Conservation (phyloP, 1,284 basidiomycete species). For the Phaffia rhodozyma region DNA sequence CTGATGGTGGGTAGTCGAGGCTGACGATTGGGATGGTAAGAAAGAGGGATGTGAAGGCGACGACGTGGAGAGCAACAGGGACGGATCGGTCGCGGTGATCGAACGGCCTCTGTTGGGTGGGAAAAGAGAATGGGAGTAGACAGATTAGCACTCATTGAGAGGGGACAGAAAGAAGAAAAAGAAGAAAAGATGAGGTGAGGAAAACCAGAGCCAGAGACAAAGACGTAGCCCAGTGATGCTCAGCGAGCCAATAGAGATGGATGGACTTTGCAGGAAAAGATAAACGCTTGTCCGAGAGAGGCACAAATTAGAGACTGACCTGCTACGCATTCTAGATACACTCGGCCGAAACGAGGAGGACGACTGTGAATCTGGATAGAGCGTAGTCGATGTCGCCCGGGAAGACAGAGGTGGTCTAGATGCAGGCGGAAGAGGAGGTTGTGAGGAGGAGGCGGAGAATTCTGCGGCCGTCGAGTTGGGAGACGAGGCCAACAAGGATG, state of each 20-base stretch:
- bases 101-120: constrained; percentile 4
- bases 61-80: not conserved
- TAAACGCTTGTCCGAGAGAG: not conserved
- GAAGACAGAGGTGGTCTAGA: no score
- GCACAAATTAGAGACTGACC: not conserved
- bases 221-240: not conserved
- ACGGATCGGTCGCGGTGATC: constrained; percentile 10
- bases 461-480: no score
- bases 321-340: constrained; percentile 4
- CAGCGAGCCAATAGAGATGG: no score
- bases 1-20: not conserved
- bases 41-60: not conserved
- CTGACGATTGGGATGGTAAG: not conserved
- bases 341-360: not conserved
- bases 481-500: no score
- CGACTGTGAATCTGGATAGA: no score
- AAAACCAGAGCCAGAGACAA: not conserved
- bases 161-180: not conserved
- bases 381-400: no score
- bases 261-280: not conserved
- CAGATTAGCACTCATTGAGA: not conserved
- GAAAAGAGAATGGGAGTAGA: not conserved
- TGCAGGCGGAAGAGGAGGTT: no score
- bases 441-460: no score
- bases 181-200: not conserved